Base-by-base conservation (phyloP, 495 filamentous ascomycete species). In the Neurospora tetrasperma region DNA sequence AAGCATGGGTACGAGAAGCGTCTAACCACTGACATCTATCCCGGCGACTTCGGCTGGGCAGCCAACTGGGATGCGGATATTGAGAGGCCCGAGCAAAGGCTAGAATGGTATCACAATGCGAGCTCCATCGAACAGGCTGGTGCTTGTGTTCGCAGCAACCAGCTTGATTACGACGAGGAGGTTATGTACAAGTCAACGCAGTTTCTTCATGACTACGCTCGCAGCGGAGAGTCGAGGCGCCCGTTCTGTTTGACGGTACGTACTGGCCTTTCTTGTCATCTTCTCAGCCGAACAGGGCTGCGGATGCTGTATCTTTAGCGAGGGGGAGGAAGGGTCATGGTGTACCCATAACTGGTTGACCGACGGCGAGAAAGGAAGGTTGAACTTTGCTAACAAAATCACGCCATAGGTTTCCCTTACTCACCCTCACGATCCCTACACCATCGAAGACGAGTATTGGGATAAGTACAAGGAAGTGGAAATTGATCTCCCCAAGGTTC, bases 121-220 rank as follows among this genome's bases (percentile, higher is more conserved):
- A 91, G 90, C 72, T 96, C 93, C 10, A 93, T 97, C 74, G 83
- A 93, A 79, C 92, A 97, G 77, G 93, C 93, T 2, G 93, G 93
- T 10, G 85, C 88, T 4, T 94, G 93, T 71, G 88, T 96, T 40
- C 87, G 93, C 73, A 93, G 91, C 76, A 97, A 97, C 83, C 93
- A 97, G 83, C 87, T 97, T n/a, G 93, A 97, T 77, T 97, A 93
- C 75, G 93, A 97, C 76, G 93, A 96, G 82, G 93, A 97, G 80
- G 93, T 96, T 76, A 93, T 96, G 86, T 93, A 93, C 81, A 90
- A 89, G 82, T 88, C 90, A 8, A 90, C 86, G 42, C 93, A 95
- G 80, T 97, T 93, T 78, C 83, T 97, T 43, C 94, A 92, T 80
- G 90, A 95, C 81, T 88, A 93, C 74, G 92, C 93, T 27, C 90